Conservation (phyloP, 2,329 filamentous ascomycete species). For the Aureobasidium sp. region DNA sequence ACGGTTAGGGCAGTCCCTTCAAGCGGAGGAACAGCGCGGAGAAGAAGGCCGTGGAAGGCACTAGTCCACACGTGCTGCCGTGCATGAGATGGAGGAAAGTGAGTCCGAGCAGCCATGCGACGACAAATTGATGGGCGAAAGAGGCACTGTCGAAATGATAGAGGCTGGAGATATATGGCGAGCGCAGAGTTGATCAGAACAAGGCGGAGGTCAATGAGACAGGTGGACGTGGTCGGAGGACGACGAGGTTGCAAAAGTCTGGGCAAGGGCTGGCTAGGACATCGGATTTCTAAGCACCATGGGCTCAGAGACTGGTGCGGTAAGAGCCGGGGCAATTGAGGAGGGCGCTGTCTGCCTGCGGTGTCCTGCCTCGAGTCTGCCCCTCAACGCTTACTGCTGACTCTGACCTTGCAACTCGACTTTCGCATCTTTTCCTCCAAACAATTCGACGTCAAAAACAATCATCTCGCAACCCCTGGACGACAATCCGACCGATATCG, state of each 20-base stretch:
- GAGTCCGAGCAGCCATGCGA: background rate
- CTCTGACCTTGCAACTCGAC: background rate
- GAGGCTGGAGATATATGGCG: background rate
- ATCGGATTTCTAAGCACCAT: slow-evolving; percentile 11
- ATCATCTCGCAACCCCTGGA: background rate
- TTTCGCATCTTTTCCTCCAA: background rate
- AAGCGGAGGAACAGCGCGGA: background rate
- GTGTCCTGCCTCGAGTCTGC: slow-evolving; percentile 5
- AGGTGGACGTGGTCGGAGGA: background rate
- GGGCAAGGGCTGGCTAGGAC: background rate
- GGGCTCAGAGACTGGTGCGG: background rate
- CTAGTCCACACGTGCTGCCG: background rate
- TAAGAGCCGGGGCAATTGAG: background rate
- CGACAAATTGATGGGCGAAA: background rate
- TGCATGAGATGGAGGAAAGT: background rate
- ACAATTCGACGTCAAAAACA: background rate
- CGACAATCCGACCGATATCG: background rate
- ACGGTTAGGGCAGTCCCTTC: background rate
- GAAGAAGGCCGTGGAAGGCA: slow-evolving; percentile 6
- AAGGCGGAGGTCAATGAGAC: background rate
- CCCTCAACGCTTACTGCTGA: slow-evolving; percentile 2
- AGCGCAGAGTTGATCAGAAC: background rate
- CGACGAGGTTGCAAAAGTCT: background rate
- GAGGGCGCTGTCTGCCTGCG: slow-evolving; percentile 2
- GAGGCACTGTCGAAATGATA: background rate